These are phyloP conservation scores for Penicillium ochrochloron DNA, from an alignment of 495 filamentous ascomycete species.

Conservation along the genomic window DNA sequence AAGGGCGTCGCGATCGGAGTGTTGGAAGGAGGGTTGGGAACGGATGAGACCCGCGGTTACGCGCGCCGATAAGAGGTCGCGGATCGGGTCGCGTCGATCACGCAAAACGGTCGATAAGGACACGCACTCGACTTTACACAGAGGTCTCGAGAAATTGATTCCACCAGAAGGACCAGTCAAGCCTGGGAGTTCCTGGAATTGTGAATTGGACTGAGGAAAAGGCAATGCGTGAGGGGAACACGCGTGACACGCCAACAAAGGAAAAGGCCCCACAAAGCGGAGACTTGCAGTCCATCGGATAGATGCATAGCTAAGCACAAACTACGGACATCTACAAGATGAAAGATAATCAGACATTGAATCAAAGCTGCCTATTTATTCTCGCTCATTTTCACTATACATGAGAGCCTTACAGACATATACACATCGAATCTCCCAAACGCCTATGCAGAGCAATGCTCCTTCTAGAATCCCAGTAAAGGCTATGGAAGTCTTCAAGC, in stretches of 20 bases:
- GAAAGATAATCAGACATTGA: not conserved
- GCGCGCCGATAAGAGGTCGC: slow-evolving; percentile 6
- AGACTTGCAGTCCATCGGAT: not conserved
- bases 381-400: slow-evolving; percentile 13
- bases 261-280: slow-evolving; percentile 8
- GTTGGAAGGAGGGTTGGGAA: slow-evolving; percentile 9
- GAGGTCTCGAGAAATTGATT: not conserved
- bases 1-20: not conserved
- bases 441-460: slow-evolving; percentile 23
- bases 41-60: slow-evolving; percentile 5
- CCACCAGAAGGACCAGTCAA: not conserved
- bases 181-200: slow-evolving; percentile 8
- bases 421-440: slow-evolving; percentile 18
- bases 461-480: slow-evolving; percentile 16
- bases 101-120: not conserved
- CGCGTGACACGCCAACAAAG: slow-evolving; percentile 16
- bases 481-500: slow-evolving; percentile 1
- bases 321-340: not conserved
- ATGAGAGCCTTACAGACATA: slow-evolving; percentile 16
- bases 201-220: slow-evolving; percentile 1
- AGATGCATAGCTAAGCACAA: not conserved
- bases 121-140: not conserved
- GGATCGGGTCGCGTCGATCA: slow-evolving; percentile 5
- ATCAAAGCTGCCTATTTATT: slow-evolving; percentile 5
- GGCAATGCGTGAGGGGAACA: slow-evolving; percentile 16